Conservation (phyloP, 495 filamentous ascomycete genomes). For the Podospora anserina region DNA sequence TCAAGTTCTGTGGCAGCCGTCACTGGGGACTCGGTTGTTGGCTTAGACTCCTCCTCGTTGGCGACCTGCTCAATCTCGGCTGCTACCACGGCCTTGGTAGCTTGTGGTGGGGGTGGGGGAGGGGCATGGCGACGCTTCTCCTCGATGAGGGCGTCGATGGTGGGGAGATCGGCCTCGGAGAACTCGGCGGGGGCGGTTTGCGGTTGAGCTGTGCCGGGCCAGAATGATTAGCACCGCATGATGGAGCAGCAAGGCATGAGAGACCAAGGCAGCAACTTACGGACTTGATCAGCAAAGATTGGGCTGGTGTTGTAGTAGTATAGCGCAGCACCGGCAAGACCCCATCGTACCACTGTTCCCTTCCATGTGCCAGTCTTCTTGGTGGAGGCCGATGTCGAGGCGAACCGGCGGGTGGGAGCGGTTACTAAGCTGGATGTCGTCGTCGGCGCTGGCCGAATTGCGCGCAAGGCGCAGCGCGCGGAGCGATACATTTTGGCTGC, state of each 20-base stretch:
- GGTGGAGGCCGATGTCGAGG: conserved; percentile 63
- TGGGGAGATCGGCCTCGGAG: conserved; percentile 47
- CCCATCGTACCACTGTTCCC: conserved; percentile 67
- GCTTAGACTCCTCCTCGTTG: conserved; percentile 16
- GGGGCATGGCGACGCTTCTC: conserved; percentile 47
- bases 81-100: conserved; percentile 22
- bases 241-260: not conserved
- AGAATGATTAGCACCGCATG: not conserved
- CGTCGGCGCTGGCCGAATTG: conserved; percentile 33
- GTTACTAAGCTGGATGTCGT: conserved; percentile 15
- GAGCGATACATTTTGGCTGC: conserved; percentile 57
- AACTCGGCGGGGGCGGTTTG: conserved; percentile 39
- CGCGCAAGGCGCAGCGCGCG: conserved; percentile 47
- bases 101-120: conserved; percentile 25
- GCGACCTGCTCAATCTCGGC: conserved; percentile 23
- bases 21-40: conserved; percentile 24
- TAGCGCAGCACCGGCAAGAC: conserved; percentile 68
- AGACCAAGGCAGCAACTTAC: conserved; percentile 52
- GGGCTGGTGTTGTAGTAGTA: conserved; percentile 93
- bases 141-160: conserved; percentile 49
- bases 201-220: conserved; percentile 26
- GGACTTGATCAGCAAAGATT: conserved; percentile 78
- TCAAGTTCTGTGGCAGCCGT: conserved; percentile 18
- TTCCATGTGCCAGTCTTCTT: conserved; percentile 81
- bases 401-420: conserved; percentile 55